Evolutionary conservation across 305 asterid species (phyloP), one percentile per base, ranked within the genome.

Genomic region (Caryopteris hybrid): DNA sequence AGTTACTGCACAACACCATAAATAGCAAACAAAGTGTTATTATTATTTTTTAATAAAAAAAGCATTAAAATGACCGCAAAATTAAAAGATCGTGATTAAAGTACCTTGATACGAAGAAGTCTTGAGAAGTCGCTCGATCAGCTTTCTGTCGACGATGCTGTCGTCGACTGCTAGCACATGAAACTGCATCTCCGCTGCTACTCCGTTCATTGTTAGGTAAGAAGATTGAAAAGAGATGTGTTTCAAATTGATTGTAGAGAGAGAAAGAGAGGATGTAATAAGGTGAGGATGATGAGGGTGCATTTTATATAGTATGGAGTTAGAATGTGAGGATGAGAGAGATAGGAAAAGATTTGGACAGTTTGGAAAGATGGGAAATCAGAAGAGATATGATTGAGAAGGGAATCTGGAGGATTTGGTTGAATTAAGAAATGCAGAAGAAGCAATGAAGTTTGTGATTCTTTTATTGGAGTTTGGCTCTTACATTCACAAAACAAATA

Each of bases 161-260:
- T 80, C 85, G 11, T 80, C 85, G 25, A 80, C 85, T 0, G 85
- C 84, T 25, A 80, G 55, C 8, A 80, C 84, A 63, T 80, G 85
- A 39, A 76, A 80, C 61, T 69, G 74, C 34, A 50, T 50, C 36
- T 75, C 80, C n/a, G 69, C 3, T 11, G 34, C 67, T 9, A 66
- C n/a, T n/a, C 36, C 60, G 22, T 14, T 59, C 50, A 3, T 29
- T 54, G n/a, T n/a, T n/a, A n/a, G n/a, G n/a, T n/a, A n/a, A n/a
- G 58, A 52, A 12, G 53, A n/a, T 5, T 36, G 5, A 16, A 29
- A 21, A 51, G 1, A 7, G 22, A 27, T 0, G 5, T 8, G 21
- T 8, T 7, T 13, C 5, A 25, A 14, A 39, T 17, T 10, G 65
- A 21, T 14, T 52, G 42, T 18, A 22, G 68, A 23, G 52, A 22